Conservation (phyloP, 257 asterid species). For the Mitragyna speciosa region DNA sequence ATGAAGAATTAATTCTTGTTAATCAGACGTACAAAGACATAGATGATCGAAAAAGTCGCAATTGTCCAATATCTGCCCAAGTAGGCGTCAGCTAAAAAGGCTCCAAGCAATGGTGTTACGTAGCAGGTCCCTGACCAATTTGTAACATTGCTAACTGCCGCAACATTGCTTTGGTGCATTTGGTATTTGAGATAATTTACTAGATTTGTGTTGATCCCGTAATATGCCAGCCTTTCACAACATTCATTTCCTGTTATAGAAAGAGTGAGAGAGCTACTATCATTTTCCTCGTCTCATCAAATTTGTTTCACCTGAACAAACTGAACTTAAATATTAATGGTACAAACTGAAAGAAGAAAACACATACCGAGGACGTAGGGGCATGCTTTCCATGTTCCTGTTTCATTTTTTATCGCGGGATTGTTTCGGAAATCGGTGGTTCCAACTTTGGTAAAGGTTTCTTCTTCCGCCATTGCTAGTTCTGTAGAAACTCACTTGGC, state of each 20-base stretch:
- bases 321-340: neutral
- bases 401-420: constrained; percentile 51
- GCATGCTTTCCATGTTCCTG: constrained; percentile 80
- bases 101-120: constrained; percentile 65
- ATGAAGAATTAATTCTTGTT: too few species aligned
- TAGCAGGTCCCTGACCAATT: constrained; percentile 82
- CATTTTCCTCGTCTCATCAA: too few species aligned
- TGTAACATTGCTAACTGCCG: constrained; percentile 58
- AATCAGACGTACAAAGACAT: constrained; percentile 49
- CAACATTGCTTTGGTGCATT: constrained; percentile 56
- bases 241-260: constrained; percentile 54
- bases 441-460: constrained; percentile 54
- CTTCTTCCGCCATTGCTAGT: constrained; percentile 38
- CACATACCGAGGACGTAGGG: constrained; percentile 63
- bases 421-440: constrained; percentile 49
- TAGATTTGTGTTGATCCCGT: constrained; percentile 66
- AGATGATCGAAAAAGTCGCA: constrained; percentile 57
- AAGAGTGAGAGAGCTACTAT: neutral
- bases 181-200: constrained; percentile 59
- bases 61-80: constrained; percentile 82
- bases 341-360: neutral
- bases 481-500: neutral
- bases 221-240: constrained; percentile 76
- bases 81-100: constrained; percentile 69
- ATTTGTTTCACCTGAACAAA: too few species aligned